phyloP scores from a whole-genome alignment of 805 yeast species.

The Deakozyma indianensis region DNA sequence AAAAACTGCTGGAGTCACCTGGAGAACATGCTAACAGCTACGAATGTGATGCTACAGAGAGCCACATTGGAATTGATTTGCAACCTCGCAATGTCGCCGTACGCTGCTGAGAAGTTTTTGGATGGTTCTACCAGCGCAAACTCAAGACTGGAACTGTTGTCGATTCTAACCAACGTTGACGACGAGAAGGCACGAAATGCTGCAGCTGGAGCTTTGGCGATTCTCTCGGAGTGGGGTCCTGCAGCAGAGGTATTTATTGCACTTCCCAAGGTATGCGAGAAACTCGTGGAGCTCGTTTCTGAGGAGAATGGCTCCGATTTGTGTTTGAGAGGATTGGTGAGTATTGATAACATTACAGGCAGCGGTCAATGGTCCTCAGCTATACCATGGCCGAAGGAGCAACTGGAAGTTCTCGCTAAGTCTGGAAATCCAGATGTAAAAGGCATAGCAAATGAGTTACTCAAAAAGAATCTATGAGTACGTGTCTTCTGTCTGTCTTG shows the following conservation, averaged over 20 bases:
- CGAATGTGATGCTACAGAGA: conserved; percentile 36
- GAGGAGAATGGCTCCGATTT: conserved; percentile 14
- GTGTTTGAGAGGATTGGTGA: conserved; percentile 16
- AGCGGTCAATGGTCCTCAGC: background rate
- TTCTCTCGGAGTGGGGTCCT: conserved; percentile 23
- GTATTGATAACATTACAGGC: conserved; percentile 10
- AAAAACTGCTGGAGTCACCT: conserved; percentile 32
- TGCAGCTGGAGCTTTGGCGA: conserved; percentile 27
- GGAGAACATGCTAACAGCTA: conserved; percentile 29
- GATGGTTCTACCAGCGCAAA: conserved; percentile 17
- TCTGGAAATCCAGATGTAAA: conserved; percentile 6
- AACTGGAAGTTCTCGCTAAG: conserved; percentile 11
- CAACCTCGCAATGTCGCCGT: conserved; percentile 33
- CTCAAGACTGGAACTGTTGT: conserved; percentile 17
- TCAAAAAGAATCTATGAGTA: too few relatives aligned
- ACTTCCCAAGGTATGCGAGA: conserved; percentile 12
- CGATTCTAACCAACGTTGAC: conserved; percentile 18
- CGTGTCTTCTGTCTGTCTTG: too few relatives aligned
- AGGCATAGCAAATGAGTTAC: conserved; percentile 6
- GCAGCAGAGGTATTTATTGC: conserved; percentile 17
- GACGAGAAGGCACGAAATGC: conserved; percentile 22
- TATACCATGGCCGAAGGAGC: conserved; percentile 1
- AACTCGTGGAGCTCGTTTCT: conserved; percentile 11
- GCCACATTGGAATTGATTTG: conserved; percentile 51
- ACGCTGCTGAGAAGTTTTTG: conserved; percentile 23